Percentiles rank a stretch among this genome's conserved stretches.
Conservation (phyloP, 2,329 filamentous ascomycete genomes). For the Chaetomiaceae sp. region DNA sequence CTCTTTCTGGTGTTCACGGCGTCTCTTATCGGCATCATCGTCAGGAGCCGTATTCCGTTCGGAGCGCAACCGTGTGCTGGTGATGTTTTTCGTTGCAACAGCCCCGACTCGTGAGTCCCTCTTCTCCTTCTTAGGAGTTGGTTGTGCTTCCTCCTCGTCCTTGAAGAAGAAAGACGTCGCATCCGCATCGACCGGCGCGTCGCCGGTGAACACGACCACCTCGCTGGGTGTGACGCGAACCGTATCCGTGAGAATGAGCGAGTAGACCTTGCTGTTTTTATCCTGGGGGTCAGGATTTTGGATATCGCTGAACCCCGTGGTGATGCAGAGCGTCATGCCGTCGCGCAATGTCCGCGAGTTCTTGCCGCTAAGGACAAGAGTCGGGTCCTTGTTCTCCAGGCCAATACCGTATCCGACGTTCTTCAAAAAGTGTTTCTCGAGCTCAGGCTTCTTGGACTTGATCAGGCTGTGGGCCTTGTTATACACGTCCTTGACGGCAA, state of each 20-base stretch:
- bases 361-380: conserved; percentile 81
- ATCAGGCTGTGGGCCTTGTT: conserved; percentile 76
- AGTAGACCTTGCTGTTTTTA: conserved; percentile 85
- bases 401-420: conserved; percentile 90
- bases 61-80: conserved; percentile 84
- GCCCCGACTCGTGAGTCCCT: conserved; percentile 78
- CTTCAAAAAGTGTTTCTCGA: conserved; percentile 92
- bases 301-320: conserved; percentile 84
- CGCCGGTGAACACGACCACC: conserved; percentile 85
- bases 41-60: conserved; percentile 85
- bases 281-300: conserved; percentile 83
- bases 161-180: conserved; percentile 99
- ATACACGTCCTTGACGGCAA: conserved; percentile 84
- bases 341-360: conserved; percentile 80
- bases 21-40: conserved; percentile 81
- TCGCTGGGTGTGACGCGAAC: conserved; percentile 79
- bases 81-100: conserved; percentile 91
- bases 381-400: conserved; percentile 82
- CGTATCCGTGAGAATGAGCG: conserved; percentile 86
- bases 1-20: conserved; percentile 90
- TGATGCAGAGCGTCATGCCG: conserved; percentile 93
- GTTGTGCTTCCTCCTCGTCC: conserved; percentile 84
- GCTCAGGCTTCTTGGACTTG: conserved; percentile 85
- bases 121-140: conserved; percentile 86
- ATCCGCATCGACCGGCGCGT: conserved; percentile 85